Base-by-base conservation (phyloP, 768 basidiomycete genomes). In the Boletus sensibilis region DNA sequence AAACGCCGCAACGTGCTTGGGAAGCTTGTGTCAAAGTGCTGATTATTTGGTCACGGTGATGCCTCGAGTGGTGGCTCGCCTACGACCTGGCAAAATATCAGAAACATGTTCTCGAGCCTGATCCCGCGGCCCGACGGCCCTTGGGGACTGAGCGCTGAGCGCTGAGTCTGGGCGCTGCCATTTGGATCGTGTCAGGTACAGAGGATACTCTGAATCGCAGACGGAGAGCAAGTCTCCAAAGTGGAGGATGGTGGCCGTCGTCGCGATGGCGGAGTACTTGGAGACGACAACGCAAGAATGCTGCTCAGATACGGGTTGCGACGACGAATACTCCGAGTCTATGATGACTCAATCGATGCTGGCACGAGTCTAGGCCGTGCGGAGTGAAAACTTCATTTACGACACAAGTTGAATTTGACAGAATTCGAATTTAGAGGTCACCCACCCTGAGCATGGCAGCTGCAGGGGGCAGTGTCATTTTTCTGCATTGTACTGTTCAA, bases 221-320 rank as follows among this genome's bases (percentile, higher is more conserved):
- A 46, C 12, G 55, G 53, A 57, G 35, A 25, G 25, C 40, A n/a
- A 20, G 34, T 55, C 48, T 41, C 54, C 33, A 40, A 35, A 52
- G 23, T 12, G 2, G 38, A 27, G 44, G 21, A 31, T n/a, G 48
- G 56, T 40, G 20, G 14, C 55, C 42, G 25, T 21, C 38, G 14
- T 58, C 47, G 46, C 27, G 14, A 27, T 34, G 44, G 25, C 25
- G 20, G 41, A 21, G 39, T 29, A n/a, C 35, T 16, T 41, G 35
- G 34, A 57, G 41, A 57, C 34, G 53, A 44, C 34, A 14, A 49
- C 18, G n/a, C 23, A 11, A 10, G n/a, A n/a, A 13, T 13, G 31
- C 10, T 1, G 31, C 21, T 12, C 13, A 5, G 31, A 13, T 34
- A 18, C 8, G 21, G 21, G 43, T 27, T 21, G 44, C 51, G 5